phyloP scores from a whole-genome alignment of 2,329 filamentous ascomycete species.

The Sarocladium strictum region DNA sequence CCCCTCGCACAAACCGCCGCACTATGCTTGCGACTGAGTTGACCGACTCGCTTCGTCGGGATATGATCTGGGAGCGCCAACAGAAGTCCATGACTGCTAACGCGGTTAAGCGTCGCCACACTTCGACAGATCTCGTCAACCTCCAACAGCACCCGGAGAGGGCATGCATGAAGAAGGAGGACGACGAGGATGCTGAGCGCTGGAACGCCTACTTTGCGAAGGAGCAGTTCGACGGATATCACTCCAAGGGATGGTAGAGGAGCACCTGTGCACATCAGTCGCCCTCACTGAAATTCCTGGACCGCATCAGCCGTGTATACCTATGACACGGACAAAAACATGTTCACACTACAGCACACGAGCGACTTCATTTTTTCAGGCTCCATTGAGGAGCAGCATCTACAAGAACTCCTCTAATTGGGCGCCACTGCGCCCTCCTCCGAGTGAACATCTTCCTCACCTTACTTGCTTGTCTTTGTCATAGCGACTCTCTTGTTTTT shows the following conservation, averaged over 20 bases:
- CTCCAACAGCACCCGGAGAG: conserved; percentile 74
- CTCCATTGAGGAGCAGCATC: conserved; percentile 5
- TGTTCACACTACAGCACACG: conserved; percentile 2
- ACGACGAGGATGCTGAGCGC: conserved; percentile 61
- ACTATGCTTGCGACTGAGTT: conserved; percentile 96
- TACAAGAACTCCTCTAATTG: neutral
- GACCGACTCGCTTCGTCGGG: conserved; percentile 84
- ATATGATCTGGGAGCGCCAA: conserved; percentile 91
- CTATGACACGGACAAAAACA: neutral
- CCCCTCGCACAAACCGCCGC: conserved; percentile 82
- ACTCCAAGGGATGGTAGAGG: conserved; percentile 36
- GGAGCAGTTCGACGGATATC: conserved; percentile 53
- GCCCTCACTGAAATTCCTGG: too few relatives aligned
- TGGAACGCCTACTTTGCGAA: conserved; percentile 84
- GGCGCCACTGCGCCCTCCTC: neutral
- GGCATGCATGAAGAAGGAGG: conserved; percentile 52
- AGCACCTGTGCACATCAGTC: neutral
- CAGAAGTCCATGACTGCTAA: conserved; percentile 88
- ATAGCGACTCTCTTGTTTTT: conserved; percentile 2
- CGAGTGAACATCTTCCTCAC: neutral
- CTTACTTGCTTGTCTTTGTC: neutral
- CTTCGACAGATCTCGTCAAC: conserved; percentile 84
- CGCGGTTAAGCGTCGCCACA: conserved; percentile 83
- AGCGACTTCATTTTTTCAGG: conserved; percentile 6
- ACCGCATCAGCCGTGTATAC: neutral